Evolutionary conservation across 208 protist genomes (phyloP), one percentile per base, ranked within the genome.

Genomic region (Crithidia mellificae): DNA sequence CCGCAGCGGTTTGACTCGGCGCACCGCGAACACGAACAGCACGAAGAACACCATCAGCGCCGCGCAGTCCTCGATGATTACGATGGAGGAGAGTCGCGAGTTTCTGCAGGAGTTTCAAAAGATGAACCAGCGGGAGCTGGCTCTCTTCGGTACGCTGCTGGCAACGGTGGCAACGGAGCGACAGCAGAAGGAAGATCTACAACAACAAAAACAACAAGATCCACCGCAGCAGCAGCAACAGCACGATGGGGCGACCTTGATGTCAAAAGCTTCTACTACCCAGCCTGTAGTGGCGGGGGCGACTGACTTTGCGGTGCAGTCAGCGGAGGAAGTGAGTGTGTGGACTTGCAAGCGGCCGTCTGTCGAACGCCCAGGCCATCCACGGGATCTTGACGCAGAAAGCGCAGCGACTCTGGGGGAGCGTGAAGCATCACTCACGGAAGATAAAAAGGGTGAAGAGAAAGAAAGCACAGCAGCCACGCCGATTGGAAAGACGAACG

Each of bases 81-180:
- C 54, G 15, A 69, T 75, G 62, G 62, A 75, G 55, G 70, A 75
- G 30, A 69, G 54, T 43, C 32, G n/a, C 6, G 36, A 65, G 19
- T 75, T 69, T 30, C 47, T 69, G 46, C 44, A 59, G 20, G 70
- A 75, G 19, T 63, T 75, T n/a, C 61, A 75, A 29, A 61, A 49
- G 34, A 56, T 75, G 62, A 64, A 68, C n/a, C 47, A 68, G 25
- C 70, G 56, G 19, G 70, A 75, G 54, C 46, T 75, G 41, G 53
- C 53, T 36, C 29, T 75, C 14, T 75, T 75, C 17, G 70, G 62
- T 4, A 69, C 61, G 5, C 55, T 75, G 55, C 62, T 75, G 36
- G 25, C 70, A 2, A 75, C 61, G 0, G 70, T 69, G 34, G 70
- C 70, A 3, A 64, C 1, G 1, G 70, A 69, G 44, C 61, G 59